Base-by-base conservation (phyloP, 208 protist species). In the Leishmania amazonensis region DNA sequence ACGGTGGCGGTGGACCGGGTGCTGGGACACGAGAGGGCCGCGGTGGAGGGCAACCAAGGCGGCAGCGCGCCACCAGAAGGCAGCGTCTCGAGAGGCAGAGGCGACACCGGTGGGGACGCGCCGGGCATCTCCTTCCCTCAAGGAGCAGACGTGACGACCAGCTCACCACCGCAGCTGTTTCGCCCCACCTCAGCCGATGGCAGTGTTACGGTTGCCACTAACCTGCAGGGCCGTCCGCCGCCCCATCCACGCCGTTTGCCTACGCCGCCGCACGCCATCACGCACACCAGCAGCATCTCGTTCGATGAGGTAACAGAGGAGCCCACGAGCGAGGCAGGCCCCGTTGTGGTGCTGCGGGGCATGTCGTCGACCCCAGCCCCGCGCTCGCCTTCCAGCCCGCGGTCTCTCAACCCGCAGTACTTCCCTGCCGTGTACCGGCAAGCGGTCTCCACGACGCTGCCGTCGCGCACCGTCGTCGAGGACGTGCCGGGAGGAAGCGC, bases 231-330 rank as follows among this genome's bases (percentile, higher is more conserved):
- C 64, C 83, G 72, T 28, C 83, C 83, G 1, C 83, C 83, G 0
- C 74, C 78, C 31, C 83, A 77, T 68, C 83, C 83, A 24, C 83
- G 75, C 49, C 75, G 83, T 6, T 74, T 58, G 19, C 83, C 78
- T 3, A 86, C 83, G 2, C 83, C 83, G 38, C 83, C 83, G 1
- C 70, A 86, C 73, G 71, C 83, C 40, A 79, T 86, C 75, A 86
- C 83, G 53, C 83, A 86, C 83, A 80, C 83, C 64, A 78, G 70
- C 83, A 86, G 83, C 47, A 83, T 86, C 65, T 86, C 83, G 17
- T 83, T 87, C 57, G 84, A 87, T 58, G 84, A 87, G 72, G 49
- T 87, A 9, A 81, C 78, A 13, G 84, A 83, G 72, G 84, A 84
- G 76, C 77, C 74, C 19, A 87, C 78, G 28, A 84, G 84, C 54